Conservation (phyloP, 768 basidiomycete species). For the Scleroderma bovista region DNA sequence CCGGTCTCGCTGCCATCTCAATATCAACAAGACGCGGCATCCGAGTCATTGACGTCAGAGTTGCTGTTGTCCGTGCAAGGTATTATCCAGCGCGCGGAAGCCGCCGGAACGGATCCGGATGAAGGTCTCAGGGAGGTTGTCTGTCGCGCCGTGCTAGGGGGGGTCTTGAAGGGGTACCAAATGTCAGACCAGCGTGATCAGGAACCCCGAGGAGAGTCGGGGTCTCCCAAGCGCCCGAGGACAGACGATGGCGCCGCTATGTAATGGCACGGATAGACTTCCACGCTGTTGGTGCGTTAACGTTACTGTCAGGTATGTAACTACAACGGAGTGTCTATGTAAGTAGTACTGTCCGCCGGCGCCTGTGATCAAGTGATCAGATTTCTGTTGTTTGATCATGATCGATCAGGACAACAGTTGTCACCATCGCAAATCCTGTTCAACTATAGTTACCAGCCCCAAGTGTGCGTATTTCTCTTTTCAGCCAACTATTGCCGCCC, state of each 20-base stretch:
- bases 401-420: constrained; percentile 26
- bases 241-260: not conserved
- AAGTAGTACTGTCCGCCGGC: constrained; percentile 2
- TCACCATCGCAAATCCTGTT: constrained; percentile 15
- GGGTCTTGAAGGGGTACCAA: constrained; percentile 56
- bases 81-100: constrained; percentile 57
- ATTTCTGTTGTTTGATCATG: constrained; percentile 27
- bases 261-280: not conserved
- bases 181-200: constrained; percentile 30
- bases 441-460: constrained; percentile 7
- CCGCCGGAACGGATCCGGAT: constrained; percentile 60
- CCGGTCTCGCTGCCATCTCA: constrained; percentile 45
- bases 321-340: not conserved
- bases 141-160: constrained; percentile 56
- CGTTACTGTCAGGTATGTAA: too few relatives aligned
- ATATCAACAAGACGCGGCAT: constrained; percentile 59
- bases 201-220: constrained; percentile 2
- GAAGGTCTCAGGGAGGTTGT: constrained; percentile 61
- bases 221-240: constrained; percentile 1
- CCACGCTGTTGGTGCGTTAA: not conserved
- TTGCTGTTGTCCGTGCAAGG: constrained; percentile 62
- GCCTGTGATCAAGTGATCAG: constrained; percentile 8
- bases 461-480: constrained; percentile 4
- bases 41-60: constrained; percentile 63
- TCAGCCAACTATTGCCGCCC: not conserved